Conservation (phyloP, 208 protist species). For the Polymyxa betae region DNA sequence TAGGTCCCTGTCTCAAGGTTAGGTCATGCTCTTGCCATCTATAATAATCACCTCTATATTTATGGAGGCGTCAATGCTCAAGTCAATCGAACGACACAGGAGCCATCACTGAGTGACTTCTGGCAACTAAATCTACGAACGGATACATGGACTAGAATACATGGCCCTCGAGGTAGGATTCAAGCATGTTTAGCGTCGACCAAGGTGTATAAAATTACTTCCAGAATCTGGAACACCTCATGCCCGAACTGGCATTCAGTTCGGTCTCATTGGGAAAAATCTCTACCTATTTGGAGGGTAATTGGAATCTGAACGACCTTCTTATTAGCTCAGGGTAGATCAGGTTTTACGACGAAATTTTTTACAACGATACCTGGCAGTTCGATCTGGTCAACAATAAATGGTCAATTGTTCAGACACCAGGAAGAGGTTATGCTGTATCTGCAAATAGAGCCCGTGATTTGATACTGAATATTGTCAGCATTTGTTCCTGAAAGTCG, state of each 20-base stretch:
- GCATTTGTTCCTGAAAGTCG: not conserved
- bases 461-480: not conserved
- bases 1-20: constrained; percentile 1
- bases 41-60: constrained; percentile 25
- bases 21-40: not conserved
- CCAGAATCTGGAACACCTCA: constrained; percentile 2
- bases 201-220: not conserved
- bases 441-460: too few relatives aligned
- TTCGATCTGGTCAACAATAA: not conserved
- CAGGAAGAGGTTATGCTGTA: not conserved
- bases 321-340: not conserved
- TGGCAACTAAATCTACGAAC: constrained; percentile 5
- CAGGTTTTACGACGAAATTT: constrained; percentile 42
- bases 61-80: constrained; percentile 6
- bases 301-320: not conserved
- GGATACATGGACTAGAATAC: not conserved
- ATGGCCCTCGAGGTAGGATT: not conserved
- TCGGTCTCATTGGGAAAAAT: not conserved
- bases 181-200: not conserved
- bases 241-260: not conserved
- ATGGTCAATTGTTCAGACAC: not conserved
- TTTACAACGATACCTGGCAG: constrained; percentile 36
- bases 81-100: constrained; percentile 8
- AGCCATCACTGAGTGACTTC: constrained; percentile 21
- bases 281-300: constrained; percentile 46